Base-by-base conservation (phyloP, 2,329 filamentous ascomycete genomes). In the Ophiostoma angusticollis region DNA sequence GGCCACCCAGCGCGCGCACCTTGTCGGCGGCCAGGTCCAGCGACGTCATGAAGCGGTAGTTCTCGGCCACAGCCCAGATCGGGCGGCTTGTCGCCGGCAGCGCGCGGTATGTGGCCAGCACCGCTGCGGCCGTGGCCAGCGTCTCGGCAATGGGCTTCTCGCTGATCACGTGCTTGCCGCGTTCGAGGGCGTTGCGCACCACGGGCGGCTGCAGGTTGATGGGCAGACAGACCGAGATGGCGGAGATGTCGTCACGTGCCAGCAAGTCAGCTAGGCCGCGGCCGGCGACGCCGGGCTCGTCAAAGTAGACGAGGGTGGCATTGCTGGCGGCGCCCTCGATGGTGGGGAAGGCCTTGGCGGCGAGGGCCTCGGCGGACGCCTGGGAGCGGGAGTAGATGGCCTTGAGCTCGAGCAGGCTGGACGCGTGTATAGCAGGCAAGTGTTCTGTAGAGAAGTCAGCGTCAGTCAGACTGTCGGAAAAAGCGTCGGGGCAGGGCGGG, bases 121-220 rank as follows among this genome's bases (percentile, higher is more conserved):
- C 43, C 23, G 42, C 44, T 24, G 45, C 48, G 9, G 51, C 49
- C 9, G 44, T 44, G 11, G 49, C 50, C 5, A 62, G 42, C 4
- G 80, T 72, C 47, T 71, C 68, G 3, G 72, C 77, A 29, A 82
- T 64, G 24, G 79, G 78, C 58, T 83, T 83, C 58, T 83, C 79
- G 13, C 72, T 72, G 3, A 83, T 61, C 7, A 83, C 78, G 51
- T 82, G 76, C 56, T 83, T 84, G 19, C 76, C 75, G 1, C 75
- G 76, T n/a, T 58, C 52, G 14, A 82, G 59, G 0, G 72, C 73
- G 45, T 67, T 64, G 45, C 70, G 63, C 50, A 82, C 70, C 49
- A 70, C 68, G 11, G 57, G 57, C 3, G 76, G 72, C 53, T 82
- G 78, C 27, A 59, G 59, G 34, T 64, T 52, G 51, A 83, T 83